Percentiles rank a stretch among this genome's conserved stretches.
Conservation (phyloP, 257 asterid species). For the Ehretia macrophylla region DNA sequence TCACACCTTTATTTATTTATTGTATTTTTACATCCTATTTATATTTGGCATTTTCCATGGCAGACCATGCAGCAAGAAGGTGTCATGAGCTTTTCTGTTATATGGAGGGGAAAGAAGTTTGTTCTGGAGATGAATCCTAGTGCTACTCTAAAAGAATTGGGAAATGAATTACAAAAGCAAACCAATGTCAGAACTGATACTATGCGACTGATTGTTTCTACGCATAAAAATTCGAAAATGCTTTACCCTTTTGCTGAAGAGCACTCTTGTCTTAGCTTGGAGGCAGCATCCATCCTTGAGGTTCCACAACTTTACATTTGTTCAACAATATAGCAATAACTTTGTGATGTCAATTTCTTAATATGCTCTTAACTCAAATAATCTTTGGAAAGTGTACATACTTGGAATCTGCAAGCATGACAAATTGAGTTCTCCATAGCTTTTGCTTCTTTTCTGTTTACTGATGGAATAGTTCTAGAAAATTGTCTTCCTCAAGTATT, state of each 20-base stretch:
- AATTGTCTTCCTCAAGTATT: too few species aligned
- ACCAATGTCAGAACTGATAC: slow-evolving; percentile 68
- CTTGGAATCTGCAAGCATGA: too few species aligned
- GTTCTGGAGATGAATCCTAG: slow-evolving; percentile 43
- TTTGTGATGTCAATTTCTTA: too few species aligned
- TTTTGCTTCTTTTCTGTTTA: too few species aligned
- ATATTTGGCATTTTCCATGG: slow-evolving; percentile 3
- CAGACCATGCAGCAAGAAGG: slow-evolving; percentile 52
- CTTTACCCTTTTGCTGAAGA: slow-evolving; percentile 76
- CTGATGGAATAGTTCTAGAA: too few species aligned
- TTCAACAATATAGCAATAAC: not conserved
- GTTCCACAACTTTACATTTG: slow-evolving; percentile 21
- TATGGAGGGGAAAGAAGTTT: slow-evolving; percentile 70
- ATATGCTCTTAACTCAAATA: not conserved
- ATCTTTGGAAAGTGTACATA: too few species aligned
- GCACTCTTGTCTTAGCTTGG: slow-evolving; percentile 57
- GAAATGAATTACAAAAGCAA: slow-evolving; percentile 58
- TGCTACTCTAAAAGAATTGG: slow-evolving; percentile 71
- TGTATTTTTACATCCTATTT: not conserved
- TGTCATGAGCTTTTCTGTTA: slow-evolving; percentile 35
- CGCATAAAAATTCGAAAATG: slow-evolving; percentile 55
- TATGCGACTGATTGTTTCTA: slow-evolving; percentile 66
- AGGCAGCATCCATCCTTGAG: slow-evolving; percentile 47
- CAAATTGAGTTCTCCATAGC: too few species aligned
- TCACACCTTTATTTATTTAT: too few species aligned